phyloP scores from a whole-genome alignment of 441 rosid species.

The Arabidopsis lyrata region DNA sequence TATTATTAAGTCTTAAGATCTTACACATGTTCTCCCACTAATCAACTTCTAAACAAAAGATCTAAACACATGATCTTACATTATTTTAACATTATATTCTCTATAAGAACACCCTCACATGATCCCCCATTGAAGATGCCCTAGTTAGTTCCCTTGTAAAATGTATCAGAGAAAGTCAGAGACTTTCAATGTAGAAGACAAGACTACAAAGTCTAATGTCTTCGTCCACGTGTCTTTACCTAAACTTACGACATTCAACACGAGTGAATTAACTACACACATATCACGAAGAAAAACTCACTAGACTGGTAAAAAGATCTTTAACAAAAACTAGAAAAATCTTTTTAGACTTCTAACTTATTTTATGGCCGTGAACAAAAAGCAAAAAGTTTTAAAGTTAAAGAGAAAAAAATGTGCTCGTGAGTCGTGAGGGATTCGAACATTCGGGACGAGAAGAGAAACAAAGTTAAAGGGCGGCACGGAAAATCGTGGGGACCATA shows the following conservation, averaged over 20 bases:
- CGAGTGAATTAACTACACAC: conserved; percentile 31
- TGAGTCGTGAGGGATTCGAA: conserved; percentile 41
- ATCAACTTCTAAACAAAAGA: no score
- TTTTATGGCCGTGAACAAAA: conserved; percentile 39
- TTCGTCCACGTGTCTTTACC: conserved; percentile 35
- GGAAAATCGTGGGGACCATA: conserved; percentile 37
- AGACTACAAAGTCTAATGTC: conserved; percentile 17
- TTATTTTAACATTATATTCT: no score
- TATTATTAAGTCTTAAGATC: no score
- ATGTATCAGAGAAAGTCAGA: conserved; percentile 39
- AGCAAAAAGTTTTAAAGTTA: conserved; percentile 2
- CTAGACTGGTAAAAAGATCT: conserved; percentile 19
- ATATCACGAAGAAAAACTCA: not conserved
- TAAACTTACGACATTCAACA: conserved; percentile 31
- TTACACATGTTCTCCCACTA: no score
- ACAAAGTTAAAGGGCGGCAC: conserved; percentile 31
- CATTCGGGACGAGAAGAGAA: conserved; percentile 38
- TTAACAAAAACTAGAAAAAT: not conserved
- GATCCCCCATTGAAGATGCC: no score
- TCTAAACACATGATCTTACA: no score
- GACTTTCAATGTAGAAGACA: conserved; percentile 32
- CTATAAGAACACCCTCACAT: no score
- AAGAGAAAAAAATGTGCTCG: not conserved
- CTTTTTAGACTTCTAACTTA: conserved; percentile 17
- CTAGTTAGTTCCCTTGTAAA: conserved; percentile 21